Base-by-base conservation (phyloP, 192 early-diverging fungal species). In the Backusella australiensis region DNA sequence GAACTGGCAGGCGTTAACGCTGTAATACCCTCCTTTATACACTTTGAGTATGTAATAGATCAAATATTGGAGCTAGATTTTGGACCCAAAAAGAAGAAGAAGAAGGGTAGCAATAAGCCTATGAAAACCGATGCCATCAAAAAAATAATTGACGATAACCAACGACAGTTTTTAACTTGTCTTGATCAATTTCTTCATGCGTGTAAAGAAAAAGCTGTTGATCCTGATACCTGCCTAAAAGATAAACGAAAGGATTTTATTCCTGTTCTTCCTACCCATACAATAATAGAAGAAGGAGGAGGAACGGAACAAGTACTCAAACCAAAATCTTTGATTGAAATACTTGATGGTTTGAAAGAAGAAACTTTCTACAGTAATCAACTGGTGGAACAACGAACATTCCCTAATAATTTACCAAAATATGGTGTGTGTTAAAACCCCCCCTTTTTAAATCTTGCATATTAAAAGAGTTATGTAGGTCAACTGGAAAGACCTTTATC, bases 361-460 rank as follows among this genome's bases (percentile, higher is more conserved):
- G 23, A 26, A 14, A 21, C 52, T n/a, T 86, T 82, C 42, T 89
- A 89, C 69, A 21, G 59, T 11, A 75, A 68, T 39, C 88, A 89
- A 52, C 70, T 89, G 19, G 73, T 39, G 68, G 32, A 42, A 1
- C n/a, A 29, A 3, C 21, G 21, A 46, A 76, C 41, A 69, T 80
- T 38, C 65, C 34, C 69, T 9, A 21, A 36, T 14, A 71, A 71
- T 6, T 4, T 21, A 29, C 29, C 69, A 21, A 71, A 44, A 26
- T 71, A 71, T 46, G 42, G 69, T 71, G 69, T 44, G 36, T 46
- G 9, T 46, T 65, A n/a, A n/a, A n/a, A n/a, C n/a, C n/a, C n/a
- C n/a, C n/a, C n/a, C n/a, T n/a, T 39, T 73, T 8, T 21, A 63
- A 32, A 6, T 39, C 71, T 44, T 34, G 11, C 41, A 39, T 59